Percentiles rank a stretch among this genome's conserved stretches.
These are phyloP conservation scores for Xeromyces bisporus DNA, from an alignment of 495 filamentous ascomycete species.

Conservation along the genomic window DNA sequence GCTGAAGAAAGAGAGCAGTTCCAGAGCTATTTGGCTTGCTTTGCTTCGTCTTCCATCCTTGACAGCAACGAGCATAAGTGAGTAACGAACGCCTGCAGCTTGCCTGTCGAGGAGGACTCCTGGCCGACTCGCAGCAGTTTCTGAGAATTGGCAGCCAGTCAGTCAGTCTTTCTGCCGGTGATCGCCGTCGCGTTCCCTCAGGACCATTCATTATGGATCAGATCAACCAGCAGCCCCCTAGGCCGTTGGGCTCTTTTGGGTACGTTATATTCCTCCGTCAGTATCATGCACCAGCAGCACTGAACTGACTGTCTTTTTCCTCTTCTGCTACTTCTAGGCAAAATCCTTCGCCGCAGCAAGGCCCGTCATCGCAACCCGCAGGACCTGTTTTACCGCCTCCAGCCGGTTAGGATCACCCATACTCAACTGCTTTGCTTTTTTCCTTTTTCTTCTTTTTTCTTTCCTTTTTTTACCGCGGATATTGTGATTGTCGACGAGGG, in stretches of 20 bases:
- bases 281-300: background rate
- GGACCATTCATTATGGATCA: conserved; percentile 31
- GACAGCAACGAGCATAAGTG: too few relatives aligned
- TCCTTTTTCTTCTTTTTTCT: background rate
- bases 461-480: background rate
- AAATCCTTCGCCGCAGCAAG: conserved; percentile 30
- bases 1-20: background rate
- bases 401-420: conserved; percentile 21
- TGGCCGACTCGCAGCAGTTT: too few relatives aligned
- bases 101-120: too few relatives aligned
- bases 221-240: conserved; percentile 25
- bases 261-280: conserved; percentile 9
- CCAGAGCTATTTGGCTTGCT: too few relatives aligned
- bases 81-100: too few relatives aligned
- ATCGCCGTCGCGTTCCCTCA: too few relatives aligned
- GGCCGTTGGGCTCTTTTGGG: conserved; percentile 29
- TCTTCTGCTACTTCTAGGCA: conserved; percentile 17
- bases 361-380: conserved; percentile 28
- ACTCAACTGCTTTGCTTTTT: background rate
- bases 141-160: too few relatives aligned
- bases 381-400: conserved; percentile 34
- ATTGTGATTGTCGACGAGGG: background rate
- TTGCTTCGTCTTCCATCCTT: too few relatives aligned
- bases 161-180: too few relatives aligned
- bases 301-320: conserved; percentile 6